phyloP scores from a whole-genome alignment of 768 basidiomycete genomes.

The Leccinum obscurum region DNA sequence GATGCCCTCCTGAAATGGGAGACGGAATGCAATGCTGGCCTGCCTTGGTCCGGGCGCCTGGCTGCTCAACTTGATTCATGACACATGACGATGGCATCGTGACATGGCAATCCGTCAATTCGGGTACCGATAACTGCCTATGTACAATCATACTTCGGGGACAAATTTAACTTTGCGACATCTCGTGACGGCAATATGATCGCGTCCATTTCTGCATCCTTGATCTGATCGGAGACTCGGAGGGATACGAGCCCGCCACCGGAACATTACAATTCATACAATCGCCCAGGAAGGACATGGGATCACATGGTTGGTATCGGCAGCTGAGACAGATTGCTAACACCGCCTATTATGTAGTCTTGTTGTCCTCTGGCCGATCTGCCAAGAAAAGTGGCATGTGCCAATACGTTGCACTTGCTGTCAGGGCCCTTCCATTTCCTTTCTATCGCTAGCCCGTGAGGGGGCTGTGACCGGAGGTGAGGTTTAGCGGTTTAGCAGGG shows the following conservation, averaged over 20 bases:
- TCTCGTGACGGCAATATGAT: background rate
- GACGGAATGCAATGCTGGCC: slow-evolving; percentile 46
- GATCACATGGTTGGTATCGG: background rate
- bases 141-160: too few species aligned
- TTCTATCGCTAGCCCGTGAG: background rate
- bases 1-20: slow-evolving; percentile 57
- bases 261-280: background rate
- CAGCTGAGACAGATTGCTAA: too few species aligned
- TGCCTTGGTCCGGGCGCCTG: slow-evolving; percentile 46
- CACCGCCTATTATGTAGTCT: too few species aligned
- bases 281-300: background rate
- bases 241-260: background rate
- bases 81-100: background rate
- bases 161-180: background rate
- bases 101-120: background rate
- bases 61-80: background rate
- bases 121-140: background rate
- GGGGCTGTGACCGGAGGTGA: background rate
- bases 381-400: too few species aligned
- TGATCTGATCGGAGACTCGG: background rate
- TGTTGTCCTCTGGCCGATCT: too few species aligned
- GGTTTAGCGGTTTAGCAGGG: too few species aligned
- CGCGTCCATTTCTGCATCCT: background rate
- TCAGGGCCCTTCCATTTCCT: background rate
- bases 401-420: too few species aligned